Percentiles rank a stretch among this genome's conserved stretches.
Evolutionary conservation across 257 asterid genomes (phyloP).

Genomic region (Fraxinus anomala): DNA sequence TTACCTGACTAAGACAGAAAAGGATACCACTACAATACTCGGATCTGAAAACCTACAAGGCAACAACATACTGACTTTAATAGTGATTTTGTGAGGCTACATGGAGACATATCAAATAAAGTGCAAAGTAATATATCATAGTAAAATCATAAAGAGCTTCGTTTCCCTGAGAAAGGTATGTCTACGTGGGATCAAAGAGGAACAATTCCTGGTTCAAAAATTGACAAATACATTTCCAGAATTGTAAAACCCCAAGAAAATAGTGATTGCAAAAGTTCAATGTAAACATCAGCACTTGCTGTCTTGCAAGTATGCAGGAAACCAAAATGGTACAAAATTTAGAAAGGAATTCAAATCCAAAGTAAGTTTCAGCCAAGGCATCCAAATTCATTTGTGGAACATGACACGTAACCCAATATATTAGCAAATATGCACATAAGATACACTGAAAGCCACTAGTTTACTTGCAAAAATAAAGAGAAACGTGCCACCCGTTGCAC

Average conservation of each 20-base stretch:
- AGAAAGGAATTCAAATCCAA: too few relatives aligned
- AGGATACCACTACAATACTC: constrained; percentile 81
- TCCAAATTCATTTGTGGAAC: not conserved
- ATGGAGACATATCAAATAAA: not conserved
- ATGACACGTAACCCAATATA: too few relatives aligned
- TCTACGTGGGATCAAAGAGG: not conserved
- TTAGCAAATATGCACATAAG: too few relatives aligned
- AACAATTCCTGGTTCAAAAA: not conserved
- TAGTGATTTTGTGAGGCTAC: not conserved
- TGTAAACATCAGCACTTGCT: not conserved
- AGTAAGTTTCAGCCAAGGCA: not conserved
- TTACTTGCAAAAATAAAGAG: too few relatives aligned
- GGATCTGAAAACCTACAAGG: constrained; percentile 78
- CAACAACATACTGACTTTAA: not conserved
- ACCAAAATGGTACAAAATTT: too few relatives aligned
- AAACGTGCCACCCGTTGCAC: too few relatives aligned
- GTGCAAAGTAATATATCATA: not conserved
- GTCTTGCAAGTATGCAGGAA: not conserved
- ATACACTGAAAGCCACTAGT: too few relatives aligned
- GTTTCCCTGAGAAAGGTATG: not conserved
- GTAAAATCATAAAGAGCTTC: not conserved
- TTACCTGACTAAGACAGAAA: constrained; percentile 90
- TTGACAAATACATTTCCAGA: not conserved
- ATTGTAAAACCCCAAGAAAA: not conserved
- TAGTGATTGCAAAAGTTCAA: not conserved